These are phyloP conservation scores for Ricinus communis DNA, from an alignment of 345 rosid species.

Conservation along the genomic window DNA sequence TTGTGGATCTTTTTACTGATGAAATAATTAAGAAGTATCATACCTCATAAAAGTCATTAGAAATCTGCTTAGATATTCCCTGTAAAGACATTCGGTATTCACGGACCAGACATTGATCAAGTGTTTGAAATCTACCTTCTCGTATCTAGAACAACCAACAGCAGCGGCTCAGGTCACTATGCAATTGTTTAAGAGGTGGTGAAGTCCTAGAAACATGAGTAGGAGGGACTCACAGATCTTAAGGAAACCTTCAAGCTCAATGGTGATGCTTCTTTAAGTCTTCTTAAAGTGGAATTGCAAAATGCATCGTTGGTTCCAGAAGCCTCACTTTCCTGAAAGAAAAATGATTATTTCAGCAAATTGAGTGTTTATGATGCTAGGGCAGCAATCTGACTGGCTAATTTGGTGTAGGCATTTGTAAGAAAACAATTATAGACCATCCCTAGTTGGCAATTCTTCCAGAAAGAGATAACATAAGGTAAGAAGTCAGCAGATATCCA, in stretches of 20 bases:
- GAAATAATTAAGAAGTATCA: conserved; percentile 9
- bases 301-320: conserved; percentile 58
- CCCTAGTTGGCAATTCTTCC: background rate
- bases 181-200: background rate
- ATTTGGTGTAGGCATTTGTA: background rate
- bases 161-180: conserved; percentile 2
- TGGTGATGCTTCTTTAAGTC: conserved; percentile 78
- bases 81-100: conserved; percentile 87
- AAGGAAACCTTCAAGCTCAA: conserved; percentile 86
- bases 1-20: too few relatives aligned
- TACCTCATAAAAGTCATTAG: conserved; percentile 78
- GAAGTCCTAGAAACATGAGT: background rate
- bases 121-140: conserved; percentile 76
- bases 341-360: conserved; percentile 11
- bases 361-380: conserved; percentile 5
- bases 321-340: conserved; percentile 57
- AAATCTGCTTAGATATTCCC: conserved; percentile 51
- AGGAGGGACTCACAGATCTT: conserved; percentile 70
- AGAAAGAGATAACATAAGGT: background rate
- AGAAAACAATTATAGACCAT: background rate
- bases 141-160: conserved; percentile 50
- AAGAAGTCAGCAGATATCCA: background rate
- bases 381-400: background rate
- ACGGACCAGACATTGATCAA: conserved; percentile 76
- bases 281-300: conserved; percentile 61